These are phyloP conservation scores for Acacia acuminata DNA, from an alignment of 306 rosid species.

Conservation along the genomic window DNA sequence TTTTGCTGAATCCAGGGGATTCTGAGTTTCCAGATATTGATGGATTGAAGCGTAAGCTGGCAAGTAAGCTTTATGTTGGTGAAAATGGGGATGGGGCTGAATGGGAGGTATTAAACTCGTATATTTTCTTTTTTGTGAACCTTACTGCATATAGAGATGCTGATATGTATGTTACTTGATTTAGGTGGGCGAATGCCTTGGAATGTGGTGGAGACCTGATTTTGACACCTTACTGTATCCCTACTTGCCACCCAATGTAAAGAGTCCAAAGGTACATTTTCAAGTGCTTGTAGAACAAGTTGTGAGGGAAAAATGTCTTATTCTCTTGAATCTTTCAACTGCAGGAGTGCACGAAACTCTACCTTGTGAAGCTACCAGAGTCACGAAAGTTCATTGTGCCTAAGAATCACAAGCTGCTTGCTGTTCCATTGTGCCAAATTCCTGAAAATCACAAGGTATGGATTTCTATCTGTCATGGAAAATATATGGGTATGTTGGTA, in stretches of 20 bases:
- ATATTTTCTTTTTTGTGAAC: background rate
- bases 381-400: constrained; percentile 77
- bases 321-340: constrained; percentile 26
- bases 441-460: constrained; percentile 72
- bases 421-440: constrained; percentile 84
- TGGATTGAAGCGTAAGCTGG: constrained; percentile 79
- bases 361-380: constrained; percentile 73
- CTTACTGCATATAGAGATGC: background rate
- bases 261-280: constrained; percentile 66
- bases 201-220: constrained; percentile 87
- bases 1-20: constrained; percentile 18
- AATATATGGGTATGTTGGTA: background rate
- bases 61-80: constrained; percentile 62
- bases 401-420: constrained; percentile 70
- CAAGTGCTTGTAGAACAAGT: background rate
- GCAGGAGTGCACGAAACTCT: constrained; percentile 88
- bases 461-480: too few species aligned
- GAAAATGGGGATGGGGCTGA: constrained; percentile 56
- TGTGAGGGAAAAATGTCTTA: constrained; percentile 5
- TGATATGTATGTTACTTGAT: constrained; percentile 9
- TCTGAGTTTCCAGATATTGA: constrained; percentile 56
- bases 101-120: constrained; percentile 76
- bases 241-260: constrained; percentile 57
- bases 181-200: constrained; percentile 87
- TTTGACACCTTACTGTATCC: constrained; percentile 68